A percentile compares a stretch with the other conserved stretches of the same genome.
These are phyloP conservation scores for Entelexis sorbosivorans DNA, from an alignment of 1,139 yeast genomes.

Conservation along the genomic window DNA sequence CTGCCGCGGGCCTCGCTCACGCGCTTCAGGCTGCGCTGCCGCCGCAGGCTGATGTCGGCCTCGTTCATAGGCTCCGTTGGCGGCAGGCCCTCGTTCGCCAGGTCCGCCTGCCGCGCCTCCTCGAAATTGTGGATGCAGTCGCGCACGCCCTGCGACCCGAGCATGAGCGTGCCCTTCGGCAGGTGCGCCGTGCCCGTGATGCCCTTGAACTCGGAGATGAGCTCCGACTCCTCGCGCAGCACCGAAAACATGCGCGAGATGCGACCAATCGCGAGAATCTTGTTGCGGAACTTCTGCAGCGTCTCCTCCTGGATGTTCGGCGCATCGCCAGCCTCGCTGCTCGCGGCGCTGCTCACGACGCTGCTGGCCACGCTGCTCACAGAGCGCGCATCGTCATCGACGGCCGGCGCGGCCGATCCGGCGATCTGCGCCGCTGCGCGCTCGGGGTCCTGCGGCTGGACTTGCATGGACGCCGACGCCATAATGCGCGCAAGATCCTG, in stretches of 20 bases:
- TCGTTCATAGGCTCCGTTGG: constrained; percentile 44
- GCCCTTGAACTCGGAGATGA: constrained; percentile 67
- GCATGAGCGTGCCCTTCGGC: constrained; percentile 79
- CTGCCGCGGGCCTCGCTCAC: constrained; percentile 5
- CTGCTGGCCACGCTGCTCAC: background rate
- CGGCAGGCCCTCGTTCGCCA: constrained; percentile 78
- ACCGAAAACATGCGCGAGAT: constrained; percentile 89
- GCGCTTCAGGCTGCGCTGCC: constrained; percentile 34
- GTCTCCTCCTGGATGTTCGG: constrained; percentile 18
- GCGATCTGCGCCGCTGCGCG: constrained; percentile 1
- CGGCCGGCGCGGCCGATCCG: background rate
- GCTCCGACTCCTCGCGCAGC: constrained; percentile 79
- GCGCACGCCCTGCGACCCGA: constrained; percentile 72
- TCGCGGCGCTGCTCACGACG: background rate
- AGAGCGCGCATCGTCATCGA: background rate
- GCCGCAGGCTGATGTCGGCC: constrained; percentile 30
- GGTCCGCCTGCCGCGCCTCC: constrained; percentile 73
- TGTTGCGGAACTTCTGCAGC: constrained; percentile 44
- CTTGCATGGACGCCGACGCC: constrained; percentile 19
- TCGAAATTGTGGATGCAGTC: constrained; percentile 65
- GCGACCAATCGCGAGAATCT: constrained; percentile 88
- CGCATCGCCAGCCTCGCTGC: background rate
- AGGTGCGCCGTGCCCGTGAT: constrained; percentile 52
- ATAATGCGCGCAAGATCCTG: constrained; percentile 18
- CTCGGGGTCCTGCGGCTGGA: constrained; percentile 9